phyloP scores from a whole-genome alignment of 2,329 filamentous ascomycete genomes.

The Harringtonia lauricola region DNA sequence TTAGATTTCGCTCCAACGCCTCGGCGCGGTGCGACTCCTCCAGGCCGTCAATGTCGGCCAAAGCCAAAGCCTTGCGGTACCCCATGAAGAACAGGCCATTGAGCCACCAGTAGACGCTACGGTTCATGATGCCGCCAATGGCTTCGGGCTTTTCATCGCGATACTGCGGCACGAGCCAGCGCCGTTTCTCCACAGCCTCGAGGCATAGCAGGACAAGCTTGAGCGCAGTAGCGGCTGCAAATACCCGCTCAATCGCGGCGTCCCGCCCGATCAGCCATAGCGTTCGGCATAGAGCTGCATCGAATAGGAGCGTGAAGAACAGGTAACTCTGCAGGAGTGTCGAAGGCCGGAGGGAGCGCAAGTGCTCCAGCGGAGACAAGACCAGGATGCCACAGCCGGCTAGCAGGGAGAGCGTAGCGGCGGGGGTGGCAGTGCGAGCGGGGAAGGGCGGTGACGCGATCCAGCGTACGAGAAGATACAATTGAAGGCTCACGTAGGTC shows the following conservation, averaged over 20 bases:
- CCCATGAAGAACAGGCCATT: constrained; percentile 16
- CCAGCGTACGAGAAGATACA: constrained; percentile 23
- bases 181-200: constrained; percentile 27
- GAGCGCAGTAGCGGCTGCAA: constrained; percentile 22
- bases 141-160: constrained; percentile 21
- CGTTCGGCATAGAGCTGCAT: constrained; percentile 22
- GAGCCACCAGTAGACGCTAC: constrained; percentile 27
- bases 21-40: background rate
- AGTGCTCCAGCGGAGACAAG: constrained; percentile 22
- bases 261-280: constrained; percentile 19
- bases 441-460: constrained; percentile 9
- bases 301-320: constrained; percentile 21
- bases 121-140: constrained; percentile 26
- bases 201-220: constrained; percentile 25
- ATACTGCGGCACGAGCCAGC: constrained; percentile 18
- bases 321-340: constrained; percentile 22
- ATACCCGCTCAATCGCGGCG: constrained; percentile 19
- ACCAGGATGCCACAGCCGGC: constrained; percentile 20
- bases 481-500: constrained; percentile 19
- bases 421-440: constrained; percentile 19
- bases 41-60: background rate
- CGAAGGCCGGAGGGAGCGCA: constrained; percentile 20
- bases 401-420: constrained; percentile 21
- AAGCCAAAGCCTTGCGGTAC: background rate
- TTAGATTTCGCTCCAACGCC: background rate